A percentile compares a stretch with the other conserved stretches of the same genome.
Evolutionary conservation across 2,329 filamentous ascomycete genomes (phyloP).

Genomic region (Pestalotiopsis sp.): DNA sequence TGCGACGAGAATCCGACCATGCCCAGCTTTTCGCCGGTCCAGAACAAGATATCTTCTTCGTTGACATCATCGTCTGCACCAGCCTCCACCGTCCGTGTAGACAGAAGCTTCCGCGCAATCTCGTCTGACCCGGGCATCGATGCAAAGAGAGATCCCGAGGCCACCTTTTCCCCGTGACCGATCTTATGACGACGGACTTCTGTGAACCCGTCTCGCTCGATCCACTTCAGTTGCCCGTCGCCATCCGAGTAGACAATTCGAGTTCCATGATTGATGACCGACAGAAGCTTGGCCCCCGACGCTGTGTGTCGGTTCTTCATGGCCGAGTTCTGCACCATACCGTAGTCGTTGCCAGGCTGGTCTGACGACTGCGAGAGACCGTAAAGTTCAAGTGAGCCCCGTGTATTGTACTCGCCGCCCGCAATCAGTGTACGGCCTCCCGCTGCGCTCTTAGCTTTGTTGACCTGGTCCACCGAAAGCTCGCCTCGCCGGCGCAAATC

Average conservation of each 20-base stretch:
- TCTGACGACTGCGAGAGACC: slow-evolving; percentile 47
- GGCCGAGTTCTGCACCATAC: slow-evolving; percentile 45
- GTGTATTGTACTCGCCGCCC: slow-evolving; percentile 88
- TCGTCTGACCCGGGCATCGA: slow-evolving; percentile 62
- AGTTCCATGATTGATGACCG: slow-evolving; percentile 79
- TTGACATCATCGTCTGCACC: slow-evolving; percentile 34
- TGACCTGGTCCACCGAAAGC: slow-evolving; percentile 56
- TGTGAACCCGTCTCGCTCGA: slow-evolving; percentile 78
- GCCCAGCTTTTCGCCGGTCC: slow-evolving; percentile 85
- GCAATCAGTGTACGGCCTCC: slow-evolving; percentile 72
- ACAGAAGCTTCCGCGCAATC: slow-evolving; percentile 78
- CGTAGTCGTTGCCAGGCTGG: slow-evolving; percentile 18
- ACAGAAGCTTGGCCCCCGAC: slow-evolving; percentile 77
- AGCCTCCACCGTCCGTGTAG: slow-evolving; percentile 47
- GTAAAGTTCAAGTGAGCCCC: slow-evolving; percentile 89
- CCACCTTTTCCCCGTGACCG: slow-evolving; percentile 52
- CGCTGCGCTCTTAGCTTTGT: slow-evolving; percentile 50
- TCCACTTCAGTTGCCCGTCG: slow-evolving; percentile 84
- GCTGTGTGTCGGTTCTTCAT: slow-evolving; percentile 84
- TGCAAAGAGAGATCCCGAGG: slow-evolving; percentile 51
- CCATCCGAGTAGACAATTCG: slow-evolving; percentile 83
- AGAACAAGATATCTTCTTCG: slow-evolving; percentile 74
- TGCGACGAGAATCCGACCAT: slow-evolving; percentile 64
- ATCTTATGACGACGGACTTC: slow-evolving; percentile 58
- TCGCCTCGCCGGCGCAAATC: slow-evolving; percentile 58